Evolutionary conservation across 768 basidiomycete genomes (phyloP).

Genomic region (Sporobolomyces pararoseus): DNA sequence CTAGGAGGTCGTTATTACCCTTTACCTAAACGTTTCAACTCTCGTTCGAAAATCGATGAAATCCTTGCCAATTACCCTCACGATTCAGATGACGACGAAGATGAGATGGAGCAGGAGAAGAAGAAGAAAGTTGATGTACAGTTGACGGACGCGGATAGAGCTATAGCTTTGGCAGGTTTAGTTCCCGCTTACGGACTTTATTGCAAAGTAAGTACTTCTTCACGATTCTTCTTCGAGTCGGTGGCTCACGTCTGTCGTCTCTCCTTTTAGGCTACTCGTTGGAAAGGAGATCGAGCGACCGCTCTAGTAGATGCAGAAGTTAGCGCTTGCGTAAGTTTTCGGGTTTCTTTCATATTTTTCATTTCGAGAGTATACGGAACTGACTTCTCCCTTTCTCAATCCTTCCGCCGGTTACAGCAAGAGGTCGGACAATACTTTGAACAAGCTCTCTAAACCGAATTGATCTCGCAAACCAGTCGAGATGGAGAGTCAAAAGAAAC

Average conservation of each 20-base stretch:
- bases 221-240: neutral
- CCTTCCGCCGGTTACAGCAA: too few relatives aligned
- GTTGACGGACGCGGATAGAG: constrained; percentile 1
- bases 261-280: neutral
- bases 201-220: constrained; percentile 15
- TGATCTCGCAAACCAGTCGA: too few relatives aligned
- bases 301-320: neutral
- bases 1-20: constrained; percentile 81
- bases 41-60: neutral
- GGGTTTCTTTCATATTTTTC: too few relatives aligned
- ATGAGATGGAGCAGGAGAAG: neutral
- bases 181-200: constrained; percentile 11
- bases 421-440: too few relatives aligned
- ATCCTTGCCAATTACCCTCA: neutral
- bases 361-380: too few relatives aligned
- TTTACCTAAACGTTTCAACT: neutral
- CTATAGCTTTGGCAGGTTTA: constrained; percentile 27
- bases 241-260: neutral
- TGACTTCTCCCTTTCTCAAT: too few relatives aligned
- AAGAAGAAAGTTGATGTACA: neutral
- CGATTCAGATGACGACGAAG: neutral
- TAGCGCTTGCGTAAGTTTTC: neutral
- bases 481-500: too few relatives aligned
- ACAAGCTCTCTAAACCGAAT: too few relatives aligned
- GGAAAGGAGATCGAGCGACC: constrained; percentile 13